Conservation (phyloP, 768 basidiomycete genomes). For the Plicaturopsis crispa region DNA sequence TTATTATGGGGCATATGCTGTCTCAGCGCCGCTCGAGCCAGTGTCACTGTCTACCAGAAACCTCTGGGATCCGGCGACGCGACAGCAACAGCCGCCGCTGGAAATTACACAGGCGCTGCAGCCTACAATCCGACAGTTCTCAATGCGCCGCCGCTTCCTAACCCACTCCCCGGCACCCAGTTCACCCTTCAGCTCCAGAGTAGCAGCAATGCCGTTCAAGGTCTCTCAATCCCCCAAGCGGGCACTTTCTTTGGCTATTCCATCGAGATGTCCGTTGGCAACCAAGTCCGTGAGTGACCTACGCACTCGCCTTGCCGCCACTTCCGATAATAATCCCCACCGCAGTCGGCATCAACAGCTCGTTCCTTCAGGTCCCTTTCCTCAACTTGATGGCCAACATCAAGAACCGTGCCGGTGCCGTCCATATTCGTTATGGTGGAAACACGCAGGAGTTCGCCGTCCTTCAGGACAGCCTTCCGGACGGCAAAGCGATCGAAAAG, state of each 20-base stretch:
- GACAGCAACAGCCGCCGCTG: constrained; percentile 24
- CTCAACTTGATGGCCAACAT: constrained; percentile 74
- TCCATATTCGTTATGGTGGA: constrained; percentile 68
- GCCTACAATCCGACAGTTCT: constrained; percentile 48
- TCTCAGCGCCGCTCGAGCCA: constrained; percentile 4
- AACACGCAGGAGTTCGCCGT: constrained; percentile 69
- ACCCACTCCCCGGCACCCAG: constrained; percentile 30
- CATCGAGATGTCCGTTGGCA: constrained; percentile 67
- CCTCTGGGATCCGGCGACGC: constrained; percentile 12
- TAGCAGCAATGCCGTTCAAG: constrained; percentile 20
- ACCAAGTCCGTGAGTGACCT: constrained; percentile 48
- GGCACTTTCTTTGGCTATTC: constrained; percentile 70
- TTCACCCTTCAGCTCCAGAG: constrained; percentile 37
- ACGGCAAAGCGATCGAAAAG: constrained; percentile 46
- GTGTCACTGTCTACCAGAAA: constrained; percentile 19
- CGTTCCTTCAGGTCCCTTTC: constrained; percentile 52
- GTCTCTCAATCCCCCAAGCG: constrained; percentile 32
- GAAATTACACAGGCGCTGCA: constrained; percentile 36
- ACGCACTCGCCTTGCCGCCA: too few species aligned
- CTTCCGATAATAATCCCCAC: too few species aligned
- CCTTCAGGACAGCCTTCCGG: constrained; percentile 39
- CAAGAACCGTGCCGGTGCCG: constrained; percentile 49
- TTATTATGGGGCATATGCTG: too few species aligned
- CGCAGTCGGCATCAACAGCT: constrained; percentile 49
- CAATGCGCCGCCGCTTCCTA: constrained; percentile 40